Evolutionary conservation across 2,329 filamentous ascomycete genomes (phyloP), one percentile per base, ranked within the genome.

Genomic region (Exophiala bonariae): DNA sequence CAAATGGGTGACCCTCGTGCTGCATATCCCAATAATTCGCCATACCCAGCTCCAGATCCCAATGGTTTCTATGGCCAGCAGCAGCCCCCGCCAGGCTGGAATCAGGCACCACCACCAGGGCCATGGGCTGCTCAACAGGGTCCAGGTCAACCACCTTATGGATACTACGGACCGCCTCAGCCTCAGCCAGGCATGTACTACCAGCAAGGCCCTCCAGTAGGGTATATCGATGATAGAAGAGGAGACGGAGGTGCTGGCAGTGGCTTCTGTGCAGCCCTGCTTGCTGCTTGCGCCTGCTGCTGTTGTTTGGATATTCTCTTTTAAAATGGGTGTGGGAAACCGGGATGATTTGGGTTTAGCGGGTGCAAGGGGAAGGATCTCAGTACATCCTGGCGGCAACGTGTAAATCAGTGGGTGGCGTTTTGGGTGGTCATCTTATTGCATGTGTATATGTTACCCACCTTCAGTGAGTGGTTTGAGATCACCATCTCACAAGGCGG

Each of bases 281-380:
- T 73, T 50, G 74, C 67, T 8, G 66, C 64, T 44, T 52, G 76
- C 61, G 74, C 75, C 30, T 76, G 73, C 57, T 77, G 75, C 56
- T 77, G 74, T 57, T 77, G 74, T 65, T 66, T 77, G 63, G 74
- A 77, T 54, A 67, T 72, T 50, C 59, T 77, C 59, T 75, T 76
- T 55, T 76, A 72, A 57, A 28, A 5, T 8, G 13, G 13, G 9
- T 10, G 16, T 30, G 30, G 7, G 43, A 23, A 32, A 37, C 33
- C 32, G 31, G 16, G 18, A 19, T 19, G 31, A 3, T 31, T 31
- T 28, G 11, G 23, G 23, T 26, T 26, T 26, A 11, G 23, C 23
- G 23, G 23, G 23, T 26, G 23, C 9, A 40, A 40, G 10, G 13
- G 33, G 18, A 36, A n/a, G n/a, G n/a, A n/a, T n/a, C n/a, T n/a